A percentile compares a stretch with the other conserved stretches of the same genome.
Evolutionary conservation across 75 land plant species (phyloP).

Genomic region (Picea glauca): DNA sequence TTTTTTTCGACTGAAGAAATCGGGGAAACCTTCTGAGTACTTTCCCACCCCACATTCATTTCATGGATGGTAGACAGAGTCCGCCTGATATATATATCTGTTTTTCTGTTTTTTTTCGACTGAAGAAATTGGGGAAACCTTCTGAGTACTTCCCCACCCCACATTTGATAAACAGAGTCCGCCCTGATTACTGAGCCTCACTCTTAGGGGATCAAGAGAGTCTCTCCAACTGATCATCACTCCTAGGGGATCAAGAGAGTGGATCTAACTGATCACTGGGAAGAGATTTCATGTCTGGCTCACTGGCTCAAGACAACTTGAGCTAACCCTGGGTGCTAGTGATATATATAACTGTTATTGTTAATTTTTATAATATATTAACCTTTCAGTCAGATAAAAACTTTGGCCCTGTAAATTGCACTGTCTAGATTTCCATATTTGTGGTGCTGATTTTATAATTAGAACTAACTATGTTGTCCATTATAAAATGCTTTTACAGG

Average conservation of each 20-base stretch:
- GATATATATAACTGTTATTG: conserved; percentile 73
- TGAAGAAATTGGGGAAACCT: too few relatives aligned
- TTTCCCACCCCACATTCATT: neutral
- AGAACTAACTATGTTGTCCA: too few relatives aligned
- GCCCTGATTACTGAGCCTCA: conserved; percentile 8
- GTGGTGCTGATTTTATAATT: neutral
- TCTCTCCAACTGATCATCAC: too few relatives aligned
- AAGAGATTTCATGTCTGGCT: too few relatives aligned
- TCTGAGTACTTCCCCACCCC: neutral
- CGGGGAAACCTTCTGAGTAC: too few relatives aligned
- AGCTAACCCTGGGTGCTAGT: conserved; percentile 19
- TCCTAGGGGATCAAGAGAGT: too few relatives aligned
- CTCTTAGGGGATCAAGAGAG: conserved; percentile 15
- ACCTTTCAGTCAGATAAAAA: conserved; percentile 60
- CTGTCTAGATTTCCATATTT: too few relatives aligned
- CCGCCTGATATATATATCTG: too few relatives aligned
- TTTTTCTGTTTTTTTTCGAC: too few relatives aligned
- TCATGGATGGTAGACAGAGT: neutral
- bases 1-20: too few relatives aligned
- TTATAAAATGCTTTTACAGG: conserved; percentile 25
- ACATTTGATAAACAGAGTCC: neutral
- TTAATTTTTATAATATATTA: conserved; percentile 58
- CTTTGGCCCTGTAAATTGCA: conserved; percentile 15
- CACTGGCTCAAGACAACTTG: too few relatives aligned
- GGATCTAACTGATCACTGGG: too few relatives aligned